Base-by-base conservation (phyloP, 2,329 filamentous ascomycete species). In the Venturiaceae sp. region DNA sequence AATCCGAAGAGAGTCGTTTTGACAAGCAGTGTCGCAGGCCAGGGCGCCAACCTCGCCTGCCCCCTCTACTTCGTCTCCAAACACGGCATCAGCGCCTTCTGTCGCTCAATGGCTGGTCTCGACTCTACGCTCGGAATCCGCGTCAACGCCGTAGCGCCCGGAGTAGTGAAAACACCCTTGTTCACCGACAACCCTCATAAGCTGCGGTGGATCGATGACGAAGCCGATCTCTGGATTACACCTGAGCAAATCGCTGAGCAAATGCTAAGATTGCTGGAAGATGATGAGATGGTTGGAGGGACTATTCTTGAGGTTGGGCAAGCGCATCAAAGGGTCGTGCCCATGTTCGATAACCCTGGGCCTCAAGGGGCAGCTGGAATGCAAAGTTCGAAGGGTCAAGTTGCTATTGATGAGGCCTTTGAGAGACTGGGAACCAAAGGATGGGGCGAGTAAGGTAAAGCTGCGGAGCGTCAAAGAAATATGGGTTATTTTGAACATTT, bases 131-230 rank as follows among this genome's bases (percentile, higher is more conserved):
- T 79, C 26, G 79, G 79, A 0, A 81, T 85, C 55, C 70, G 81
- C 0, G 80, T 85, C 16, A 83, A 81, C 21, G 81, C 77, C 5
- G 81, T 85, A 2, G 81, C 81, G 16, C 83, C 83, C 0, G 83
- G 82, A 0, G 68, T 84, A 1, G 82, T 85, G 63, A 82, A 78
- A 61, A 85, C 83, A 13, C 83, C 83, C 6, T 68, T 85, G 5
- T 85, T 81, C 81, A 82, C 77, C 0, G 82, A 84, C 2, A 75
- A 84, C 62, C 80, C 81, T 0, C 82, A 85, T 67, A 85, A 85
- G 66, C 55, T 83, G 63, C 71, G 71, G 60, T 76, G 80, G 62
- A 60, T 84, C 0, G 73, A 78, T 37, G 69, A 74, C 32, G 67
- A 64, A 8, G 66, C 68, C 14, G 82, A 84, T 64, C 72, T 68